Evolutionary conservation across 2,329 filamentous ascomycete genomes (phyloP).

Genomic region (Grosmannia penicillata): DNA sequence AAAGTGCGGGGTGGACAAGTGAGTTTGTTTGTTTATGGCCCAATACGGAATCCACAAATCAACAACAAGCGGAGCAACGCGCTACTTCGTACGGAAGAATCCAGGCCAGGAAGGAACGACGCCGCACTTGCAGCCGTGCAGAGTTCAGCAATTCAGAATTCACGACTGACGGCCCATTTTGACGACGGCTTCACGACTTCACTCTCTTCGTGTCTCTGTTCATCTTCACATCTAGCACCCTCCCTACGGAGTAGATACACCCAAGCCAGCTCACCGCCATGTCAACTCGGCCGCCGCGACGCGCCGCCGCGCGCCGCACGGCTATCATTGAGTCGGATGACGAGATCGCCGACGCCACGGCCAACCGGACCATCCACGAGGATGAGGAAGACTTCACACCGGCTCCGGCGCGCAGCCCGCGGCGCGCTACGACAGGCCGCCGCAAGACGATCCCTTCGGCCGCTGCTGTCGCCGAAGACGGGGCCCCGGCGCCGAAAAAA

Average conservation of each 20-base stretch:
- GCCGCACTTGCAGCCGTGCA: no score
- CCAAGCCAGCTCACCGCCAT: slow-evolving; percentile 18
- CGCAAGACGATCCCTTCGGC: slow-evolving; percentile 30
- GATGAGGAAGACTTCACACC: slow-evolving; percentile 70
- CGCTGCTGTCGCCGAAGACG: slow-evolving; percentile 24
- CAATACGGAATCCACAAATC: slow-evolving; percentile 10
- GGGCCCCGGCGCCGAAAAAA: slow-evolving; percentile 14
- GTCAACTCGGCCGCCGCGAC: slow-evolving; percentile 27
- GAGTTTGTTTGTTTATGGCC: slow-evolving; percentile 12
- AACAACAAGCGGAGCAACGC: slow-evolving; percentile 13
- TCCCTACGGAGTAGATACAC: slow-evolving; percentile 2
- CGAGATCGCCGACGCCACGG: slow-evolving; percentile 41
- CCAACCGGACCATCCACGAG: slow-evolving; percentile 36
- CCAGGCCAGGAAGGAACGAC: no score
- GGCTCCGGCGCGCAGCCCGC: slow-evolving; percentile 40
- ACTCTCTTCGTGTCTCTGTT: neutral
- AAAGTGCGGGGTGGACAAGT: no score
- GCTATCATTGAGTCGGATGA: slow-evolving; percentile 71
- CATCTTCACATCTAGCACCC: neutral
- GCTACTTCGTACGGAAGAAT: neutral
- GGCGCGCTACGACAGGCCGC: slow-evolving; percentile 18
- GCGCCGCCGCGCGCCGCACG: slow-evolving; percentile 47
- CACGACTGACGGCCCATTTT: neutral
- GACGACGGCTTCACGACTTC: neutral
- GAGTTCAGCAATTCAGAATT: no score